Evolutionary conservation across 805 yeast genomes (phyloP).

Genomic region (Deakozyma indianensis): DNA sequence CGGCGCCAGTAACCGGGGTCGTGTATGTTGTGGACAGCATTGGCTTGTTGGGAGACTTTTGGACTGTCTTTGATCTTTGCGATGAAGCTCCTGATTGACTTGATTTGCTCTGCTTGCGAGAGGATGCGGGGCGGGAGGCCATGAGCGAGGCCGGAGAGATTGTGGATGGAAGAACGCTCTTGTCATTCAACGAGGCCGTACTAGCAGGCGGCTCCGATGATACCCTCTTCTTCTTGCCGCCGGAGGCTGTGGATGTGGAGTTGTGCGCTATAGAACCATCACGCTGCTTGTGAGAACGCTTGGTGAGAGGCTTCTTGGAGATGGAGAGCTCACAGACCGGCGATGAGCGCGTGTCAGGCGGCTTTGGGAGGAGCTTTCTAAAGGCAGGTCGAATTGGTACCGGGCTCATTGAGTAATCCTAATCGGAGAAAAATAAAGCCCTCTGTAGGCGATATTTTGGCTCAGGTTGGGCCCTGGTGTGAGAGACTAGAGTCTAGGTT

Average conservation of each 20-base stretch:
- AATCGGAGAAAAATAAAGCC: background rate
- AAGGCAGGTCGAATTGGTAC: slow-evolving; percentile 22
- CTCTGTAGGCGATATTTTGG: background rate
- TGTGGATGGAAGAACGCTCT: slow-evolving; percentile 4
- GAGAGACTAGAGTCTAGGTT: too few relatives aligned
- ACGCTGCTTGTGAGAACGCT: background rate
- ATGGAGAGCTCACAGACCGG: slow-evolving; percentile 1
- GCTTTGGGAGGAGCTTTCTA: slow-evolving; percentile 23
- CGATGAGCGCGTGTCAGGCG: slow-evolving; percentile 4
- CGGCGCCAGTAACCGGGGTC: background rate
- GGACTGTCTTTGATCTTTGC: background rate
- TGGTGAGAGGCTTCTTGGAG: background rate
- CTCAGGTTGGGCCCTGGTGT: background rate
- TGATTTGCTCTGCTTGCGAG: background rate
- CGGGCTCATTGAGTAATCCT: slow-evolving; percentile 2
- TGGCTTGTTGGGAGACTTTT: background rate
- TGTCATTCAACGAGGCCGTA: background rate
- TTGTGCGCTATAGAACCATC: background rate
- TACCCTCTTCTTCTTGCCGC: slow-evolving; percentile 3
- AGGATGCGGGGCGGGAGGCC: background rate
- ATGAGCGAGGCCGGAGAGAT: slow-evolving; percentile 7
- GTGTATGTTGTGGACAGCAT: background rate
- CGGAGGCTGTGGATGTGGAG: background rate
- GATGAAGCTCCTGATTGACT: background rate
- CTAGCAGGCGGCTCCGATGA: background rate